Evolutionary conservation across 202 grass and related monocot genomes (phyloP).

Genomic region (Panicum hallii): DNA sequence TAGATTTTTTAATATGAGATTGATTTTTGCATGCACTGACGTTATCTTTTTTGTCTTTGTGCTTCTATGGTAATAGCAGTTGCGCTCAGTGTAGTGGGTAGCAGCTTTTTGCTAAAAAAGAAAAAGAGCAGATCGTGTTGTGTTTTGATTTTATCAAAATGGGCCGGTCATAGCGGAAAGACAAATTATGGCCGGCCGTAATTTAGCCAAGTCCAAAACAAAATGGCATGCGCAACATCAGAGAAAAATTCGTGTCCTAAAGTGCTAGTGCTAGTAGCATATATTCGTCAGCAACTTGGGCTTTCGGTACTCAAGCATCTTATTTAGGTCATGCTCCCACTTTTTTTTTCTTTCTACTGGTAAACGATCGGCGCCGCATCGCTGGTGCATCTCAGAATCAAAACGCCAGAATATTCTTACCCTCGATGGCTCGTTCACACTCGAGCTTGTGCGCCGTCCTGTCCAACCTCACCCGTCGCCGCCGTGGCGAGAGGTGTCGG

Average conservation of each 20-base stretch:
- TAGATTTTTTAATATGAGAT: too few relatives aligned
- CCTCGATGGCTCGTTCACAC: neutral
- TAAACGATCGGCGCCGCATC: neutral
- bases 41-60: too few relatives aligned
- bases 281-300: slow-evolving; percentile 5
- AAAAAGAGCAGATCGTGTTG: too few relatives aligned
- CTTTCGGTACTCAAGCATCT: slow-evolving; percentile 32
- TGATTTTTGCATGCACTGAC: too few relatives aligned
- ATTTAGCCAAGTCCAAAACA: too few relatives aligned
- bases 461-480: neutral
- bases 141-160: too few relatives aligned
- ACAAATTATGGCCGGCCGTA: too few relatives aligned
- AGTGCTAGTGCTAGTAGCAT: slow-evolving; percentile 27
- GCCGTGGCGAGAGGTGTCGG: neutral
- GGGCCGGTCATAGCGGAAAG: too few relatives aligned
- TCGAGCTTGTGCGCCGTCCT: too few relatives aligned
- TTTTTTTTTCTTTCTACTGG: neutral
- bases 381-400: slow-evolving; percentile 29
- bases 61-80: too few relatives aligned
- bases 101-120: too few relatives aligned
- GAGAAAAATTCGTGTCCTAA: neutral
- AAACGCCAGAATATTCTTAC: slow-evolving; percentile 28
- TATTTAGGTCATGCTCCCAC: neutral
- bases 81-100: too few relatives aligned
- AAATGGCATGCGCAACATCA: neutral